Evolutionary conservation across 257 asterid species (phyloP), one percentile per base, ranked within the genome.

Genomic region (Gentiana dahurica): DNA sequence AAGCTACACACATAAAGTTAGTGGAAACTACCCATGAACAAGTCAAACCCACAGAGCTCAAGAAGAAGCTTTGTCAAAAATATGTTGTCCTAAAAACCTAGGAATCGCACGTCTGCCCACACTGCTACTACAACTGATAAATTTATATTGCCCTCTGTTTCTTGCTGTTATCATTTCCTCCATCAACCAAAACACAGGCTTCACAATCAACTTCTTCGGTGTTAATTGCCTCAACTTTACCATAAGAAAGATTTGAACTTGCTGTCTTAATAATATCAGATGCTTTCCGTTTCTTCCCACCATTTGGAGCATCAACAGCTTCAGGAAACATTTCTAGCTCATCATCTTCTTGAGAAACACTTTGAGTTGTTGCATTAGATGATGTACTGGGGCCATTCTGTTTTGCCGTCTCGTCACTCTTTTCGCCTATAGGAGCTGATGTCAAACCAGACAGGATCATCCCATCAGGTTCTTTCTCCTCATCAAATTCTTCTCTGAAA

Each of bases 401-500:
- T 51, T 33, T 56, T 1, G 78, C 15, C n/a, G 53, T 3, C 43
- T 71, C 77, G 57, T 54, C 72, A 5, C 72, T 77, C 76, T 79
- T 81, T 65, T 78, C 85, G 34, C 54, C 59, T 2, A 74, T 75
- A 56, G 49, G 72, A 50, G 84, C 70, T 68, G 67, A 79, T 8
- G 86, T 81, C 99, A 95, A 92, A 63, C 99, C 99, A 1, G 80
- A 72, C 53, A 92, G 87, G 63, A 85, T 57, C 95, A 92, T 79
- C 63, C 75, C 94, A 62, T 92, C 99, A 1, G 99, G 95, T 76
- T 88, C 99, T 71, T 88, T 83, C 79, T 83, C 97, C 73, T 79
- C 95, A 9, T 92, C 97, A 59, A 88, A 92, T 63, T 80, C 91
- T 61, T 83, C 97, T 78, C 99, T 92, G 80, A 56, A 67, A 69